Evolutionary conservation across 768 basidiomycete genomes (phyloP), one percentile per base, ranked within the genome.

Genomic region (Panaeolus cyanescens): DNA sequence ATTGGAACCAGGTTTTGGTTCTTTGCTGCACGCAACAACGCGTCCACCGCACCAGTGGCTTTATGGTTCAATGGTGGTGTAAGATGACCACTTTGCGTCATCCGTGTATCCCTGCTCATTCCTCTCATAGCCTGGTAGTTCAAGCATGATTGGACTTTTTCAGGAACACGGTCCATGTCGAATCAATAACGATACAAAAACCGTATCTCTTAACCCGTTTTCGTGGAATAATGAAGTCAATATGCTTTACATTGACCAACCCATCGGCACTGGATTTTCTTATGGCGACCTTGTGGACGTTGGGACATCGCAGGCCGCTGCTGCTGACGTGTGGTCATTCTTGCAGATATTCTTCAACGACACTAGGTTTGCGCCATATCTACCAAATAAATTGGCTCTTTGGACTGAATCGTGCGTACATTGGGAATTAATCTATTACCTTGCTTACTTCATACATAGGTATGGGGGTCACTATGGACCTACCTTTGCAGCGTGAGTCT

Each of bases 391-490:
- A 1, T 76, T 88, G 50, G 87, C 82, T 0, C 72, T 88, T 50
- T 89, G 87, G 87, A 85, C 86, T 0, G 86, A 88, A 70, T 87
- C 85, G 76, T 84, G 76, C 19, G 13, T 4, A 40, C 37, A 1
- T 40, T 13, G 12, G 32, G 20, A 4, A 6, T 30, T 22, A 17
- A 33, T 5, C 32, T n/a, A 17, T 7, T 54, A 25, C 13, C 2
- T 32, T 22, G 22, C 19, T 2, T 20, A 20, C 45, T 20, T 28
- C 45, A 30, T 32, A 28, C 7, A 25, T 60, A 88, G 87, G 33
- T 90, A 88, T 65, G 89, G 89, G 39, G 88, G 89, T 1, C 89
- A 90, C 65, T 90, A 88, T 67, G 89, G 84, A 1, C 89, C 89
- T 0, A 79, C 81, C 32, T 89, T 90, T 62, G 87, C 88, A 57